Base-by-base conservation (phyloP, 169 alveolate species). In the Plasmodium gallinaceum region DNA sequence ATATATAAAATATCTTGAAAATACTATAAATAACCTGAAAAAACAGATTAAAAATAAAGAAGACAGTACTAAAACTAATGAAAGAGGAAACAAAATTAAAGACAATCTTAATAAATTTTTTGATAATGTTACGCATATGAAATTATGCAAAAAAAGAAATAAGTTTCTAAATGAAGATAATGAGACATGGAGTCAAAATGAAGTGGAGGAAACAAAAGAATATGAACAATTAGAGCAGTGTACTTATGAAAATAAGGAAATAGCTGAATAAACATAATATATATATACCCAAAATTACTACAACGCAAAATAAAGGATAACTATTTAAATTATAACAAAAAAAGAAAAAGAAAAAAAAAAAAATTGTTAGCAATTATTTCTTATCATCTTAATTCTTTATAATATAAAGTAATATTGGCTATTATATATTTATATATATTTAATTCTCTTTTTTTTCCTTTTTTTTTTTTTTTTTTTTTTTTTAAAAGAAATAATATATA, bases 161-260 rank as follows among this genome's bases (percentile, higher is more conserved):
- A 32, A 32, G 4, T 32, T 2, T 32, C 6, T 32, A 2, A 32
- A 32, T 32, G 66, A 22, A 9, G 66, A 57, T 10, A 57, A 57
- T 18, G 66, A 14, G 5, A 57, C 7, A 2, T 14, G 7, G 37
- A 16, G 9, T 9, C 32, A 14, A 57, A 18, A 39, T 65, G 57
- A n/a, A 37, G 0, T 39, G 14, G 73, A 20, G 10, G 37, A 65
- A 22, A 32, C 48, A 65, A n/a, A 14, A 32, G 37, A 32, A 39
- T 24, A 51, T 37, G 73, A 8, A 65, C n/a, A 60, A 60, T 10
- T 60, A 14, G 32, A 54, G 64, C 64, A 54, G 14, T 22, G 64
- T 16, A 16, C 16, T 12, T 54, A 54, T 54, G 64, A 54, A 54
- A 54, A n/a, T 16, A 18, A 18, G 22, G 61, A 24, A 54, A 32